Evolutionary conservation across 2,329 filamentous ascomycete species (phyloP).

Genomic region (Nemania sp.): DNA sequence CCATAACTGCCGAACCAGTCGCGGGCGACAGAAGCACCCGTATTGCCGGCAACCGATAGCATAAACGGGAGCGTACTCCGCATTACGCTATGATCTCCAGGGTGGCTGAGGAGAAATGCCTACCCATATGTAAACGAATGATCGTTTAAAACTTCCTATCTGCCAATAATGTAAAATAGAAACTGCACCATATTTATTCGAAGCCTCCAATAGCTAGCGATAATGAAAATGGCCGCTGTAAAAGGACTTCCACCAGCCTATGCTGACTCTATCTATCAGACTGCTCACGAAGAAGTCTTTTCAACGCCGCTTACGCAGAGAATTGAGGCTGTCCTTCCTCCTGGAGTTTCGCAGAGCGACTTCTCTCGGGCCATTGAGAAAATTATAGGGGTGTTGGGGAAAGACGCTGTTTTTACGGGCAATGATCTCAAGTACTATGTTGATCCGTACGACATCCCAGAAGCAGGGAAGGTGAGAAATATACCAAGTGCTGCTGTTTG

Average conservation of each 20-base stretch:
- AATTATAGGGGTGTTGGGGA: conserved; percentile 52
- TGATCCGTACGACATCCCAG: conserved; percentile 60
- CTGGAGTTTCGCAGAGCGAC: conserved; percentile 53
- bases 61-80: conserved; percentile 33
- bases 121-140: conserved; percentile 11
- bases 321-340: conserved; percentile 55
- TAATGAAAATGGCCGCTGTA: conserved; percentile 30
- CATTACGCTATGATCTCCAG: conserved; percentile 20
- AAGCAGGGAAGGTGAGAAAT: conserved; percentile 54
- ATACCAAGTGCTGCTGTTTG: conserved; percentile 59
- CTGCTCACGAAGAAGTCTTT: conserved; percentile 57
- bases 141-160: neutral
- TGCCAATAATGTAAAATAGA: neutral
- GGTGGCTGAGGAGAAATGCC: conserved; percentile 20
- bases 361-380: conserved; percentile 55
- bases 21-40: neutral
- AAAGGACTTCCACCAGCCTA: conserved; percentile 48
- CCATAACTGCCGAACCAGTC: conserved; percentile 32
- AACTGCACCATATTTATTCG: neutral
- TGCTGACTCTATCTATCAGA: conserved; percentile 56
- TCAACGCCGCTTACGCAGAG: conserved; percentile 54
- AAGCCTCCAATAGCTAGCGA: neutral
- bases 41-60: conserved; percentile 38
- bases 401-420: conserved; percentile 55
- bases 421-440: conserved; percentile 58